Evolutionary conservation across 768 basidiomycete species (phyloP), one percentile per base, ranked within the genome.

Genomic region (Tulasnella sp.): DNA sequence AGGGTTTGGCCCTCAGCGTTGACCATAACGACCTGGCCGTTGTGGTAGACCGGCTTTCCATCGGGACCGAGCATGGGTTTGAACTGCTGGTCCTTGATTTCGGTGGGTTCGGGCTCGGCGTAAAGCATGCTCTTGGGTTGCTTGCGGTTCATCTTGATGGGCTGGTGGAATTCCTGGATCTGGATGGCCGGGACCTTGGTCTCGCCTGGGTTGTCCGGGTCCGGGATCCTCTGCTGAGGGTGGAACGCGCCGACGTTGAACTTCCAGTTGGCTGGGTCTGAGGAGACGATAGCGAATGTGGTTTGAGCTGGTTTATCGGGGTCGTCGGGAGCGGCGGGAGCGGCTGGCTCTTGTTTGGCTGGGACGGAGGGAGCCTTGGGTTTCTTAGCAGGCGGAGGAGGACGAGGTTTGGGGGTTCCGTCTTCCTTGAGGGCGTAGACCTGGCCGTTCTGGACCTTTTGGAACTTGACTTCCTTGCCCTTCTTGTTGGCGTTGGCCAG

Each of bases 181-280:
- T 95, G 93, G 77, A 93, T 85, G 55, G 55, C 15, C 3, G 55
- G 55, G 20, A 57, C 26, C 10, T 4, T 5, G 3, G 26, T 20
- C 87, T 86, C 82, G 91, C 91, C 77, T 91, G 23, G 55, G 55
- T 57, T 57, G 1, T 57, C 77, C 91, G 23, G 55, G 55, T 57
- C 26, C 9, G 23, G 77, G 57, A 13, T 51, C 77, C 51, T 71
- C 13, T 70, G 70, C 15, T 57, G 39, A 23, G 76, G 76, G n/a
- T 93, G 91, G 83, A 96, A 94, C 84, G 94, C 94, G 92, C 96
- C 94, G 78, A 96, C 90, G 85, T 95, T 93, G 87, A 94, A 93
- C 83, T 92, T 93, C 93, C 93, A 95, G 37, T 92, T 93, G 83
- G 93, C 92, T 82, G 92, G 88, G 20, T 57, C 55, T 23, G 55